Evolutionary conservation across 2,329 filamentous ascomycete genomes (phyloP).

Genomic region (Fusarium staphyleae): DNA sequence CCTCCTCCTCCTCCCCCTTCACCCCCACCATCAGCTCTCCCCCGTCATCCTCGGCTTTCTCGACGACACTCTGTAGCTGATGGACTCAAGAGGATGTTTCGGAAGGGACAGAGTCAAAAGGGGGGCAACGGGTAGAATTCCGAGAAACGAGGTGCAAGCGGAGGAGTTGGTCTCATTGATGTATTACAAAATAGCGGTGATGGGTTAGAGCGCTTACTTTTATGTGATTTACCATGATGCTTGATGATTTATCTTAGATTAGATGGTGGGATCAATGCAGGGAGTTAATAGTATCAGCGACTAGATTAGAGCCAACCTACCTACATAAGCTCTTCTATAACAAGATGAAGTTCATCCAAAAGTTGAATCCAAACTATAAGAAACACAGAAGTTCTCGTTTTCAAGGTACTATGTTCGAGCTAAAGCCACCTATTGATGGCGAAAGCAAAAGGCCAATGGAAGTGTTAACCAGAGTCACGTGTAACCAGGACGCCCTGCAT

Average conservation of each 20-base stretch:
- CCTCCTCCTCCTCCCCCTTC: too few species aligned
- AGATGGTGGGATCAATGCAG: too few species aligned
- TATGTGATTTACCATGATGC: neutral
- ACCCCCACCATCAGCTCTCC: too few species aligned
- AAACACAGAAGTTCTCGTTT: neutral
- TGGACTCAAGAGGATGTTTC: conserved; percentile 51
- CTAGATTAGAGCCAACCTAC: too few species aligned
- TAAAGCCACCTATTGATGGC: neutral
- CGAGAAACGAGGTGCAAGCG: neutral
- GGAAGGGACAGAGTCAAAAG: conserved; percentile 40
- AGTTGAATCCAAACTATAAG: neutral
- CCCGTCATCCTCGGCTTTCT: conserved; percentile 25
- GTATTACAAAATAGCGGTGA: neutral
- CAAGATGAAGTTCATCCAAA: too few species aligned
- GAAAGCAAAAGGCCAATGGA: neutral
- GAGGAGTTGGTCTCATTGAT: neutral
- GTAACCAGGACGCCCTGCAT: conserved; percentile 24
- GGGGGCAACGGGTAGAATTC: neutral
- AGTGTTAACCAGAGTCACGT: conserved; percentile 27
- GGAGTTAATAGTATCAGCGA: neutral
- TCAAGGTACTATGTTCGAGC: too few species aligned
- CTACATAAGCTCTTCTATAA: too few species aligned
- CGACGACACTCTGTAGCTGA: conserved; percentile 48
- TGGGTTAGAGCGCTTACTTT: neutral
- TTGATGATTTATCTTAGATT: too few species aligned